These are phyloP conservation scores for Ascomycota sp. DNA, from an alignment of 2,329 filamentous ascomycete species.

Conservation along the genomic window DNA sequence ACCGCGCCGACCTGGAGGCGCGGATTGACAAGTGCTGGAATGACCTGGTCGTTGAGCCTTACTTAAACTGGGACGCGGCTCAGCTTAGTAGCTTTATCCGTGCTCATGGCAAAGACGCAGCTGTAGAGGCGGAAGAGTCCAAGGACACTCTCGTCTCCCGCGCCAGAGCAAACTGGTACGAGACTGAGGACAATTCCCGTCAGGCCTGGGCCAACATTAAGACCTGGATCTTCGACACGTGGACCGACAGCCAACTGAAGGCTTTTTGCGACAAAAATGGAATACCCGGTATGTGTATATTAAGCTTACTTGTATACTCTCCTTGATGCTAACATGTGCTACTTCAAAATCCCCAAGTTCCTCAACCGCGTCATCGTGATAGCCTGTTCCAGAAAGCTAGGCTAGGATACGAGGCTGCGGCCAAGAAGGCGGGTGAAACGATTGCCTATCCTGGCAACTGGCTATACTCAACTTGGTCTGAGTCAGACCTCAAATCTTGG, in stretches of 20 bases:
- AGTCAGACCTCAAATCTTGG: constrained; percentile 87
- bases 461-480: constrained; percentile 79
- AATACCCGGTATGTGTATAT: constrained; percentile 40
- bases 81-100: constrained; percentile 49
- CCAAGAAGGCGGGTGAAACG: constrained; percentile 57
- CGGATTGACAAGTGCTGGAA: constrained; percentile 88
- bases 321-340: no score
- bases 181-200: constrained; percentile 58
- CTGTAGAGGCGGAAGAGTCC: constrained; percentile 44
- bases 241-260: constrained; percentile 87
- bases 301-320: not conserved
- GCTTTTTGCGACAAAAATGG: constrained; percentile 74
- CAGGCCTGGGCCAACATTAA: constrained; percentile 52
- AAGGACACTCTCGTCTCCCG: constrained; percentile 48
- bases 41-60: constrained; percentile 49
- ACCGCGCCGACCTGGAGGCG: constrained; percentile 85
- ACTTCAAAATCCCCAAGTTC: constrained; percentile 24
- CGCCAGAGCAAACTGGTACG: constrained; percentile 56
- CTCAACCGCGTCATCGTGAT: constrained; percentile 74
- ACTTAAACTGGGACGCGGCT: constrained; percentile 54
- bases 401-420: constrained; percentile 58
- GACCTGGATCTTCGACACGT: constrained; percentile 90
- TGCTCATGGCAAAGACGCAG: constrained; percentile 48
- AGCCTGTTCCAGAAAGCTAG: constrained; percentile 58
- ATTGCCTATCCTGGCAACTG: constrained; percentile 81